A percentile compares a stretch with the other conserved stretches of the same genome.
phyloP scores from a whole-genome alignment of 164 flowering plant species.

The Platanus orientalis region DNA sequence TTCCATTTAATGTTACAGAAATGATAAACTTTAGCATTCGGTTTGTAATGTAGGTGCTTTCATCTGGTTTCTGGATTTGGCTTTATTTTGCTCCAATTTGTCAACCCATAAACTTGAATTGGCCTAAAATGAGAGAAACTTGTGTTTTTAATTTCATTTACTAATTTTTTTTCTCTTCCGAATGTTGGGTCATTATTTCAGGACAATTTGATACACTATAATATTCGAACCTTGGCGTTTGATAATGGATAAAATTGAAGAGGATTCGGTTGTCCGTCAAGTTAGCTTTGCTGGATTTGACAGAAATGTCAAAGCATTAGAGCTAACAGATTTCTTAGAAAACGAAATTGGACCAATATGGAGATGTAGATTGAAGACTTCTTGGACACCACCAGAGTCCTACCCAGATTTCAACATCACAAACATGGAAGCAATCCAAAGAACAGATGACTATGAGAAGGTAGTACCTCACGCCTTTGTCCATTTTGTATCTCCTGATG shows the following conservation, averaged over 20 bases:
- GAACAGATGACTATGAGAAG: slow-evolving; percentile 37
- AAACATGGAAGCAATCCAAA: slow-evolving; percentile 13
- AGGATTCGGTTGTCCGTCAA: slow-evolving; percentile 42
- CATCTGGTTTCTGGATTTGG: too few species aligned
- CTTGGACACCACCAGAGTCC: slow-evolving; percentile 70
- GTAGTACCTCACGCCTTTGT: slow-evolving; percentile 92
- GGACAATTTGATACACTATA: too few species aligned
- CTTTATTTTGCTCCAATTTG: too few species aligned
- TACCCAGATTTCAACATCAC: slow-evolving; percentile 47
- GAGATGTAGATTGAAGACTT: slow-evolving; percentile 80
- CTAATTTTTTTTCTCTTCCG: too few species aligned
- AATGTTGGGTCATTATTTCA: too few species aligned
- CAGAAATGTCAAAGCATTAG: slow-evolving; percentile 35
- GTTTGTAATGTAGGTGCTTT: too few species aligned
- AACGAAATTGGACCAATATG: slow-evolving; percentile 50
- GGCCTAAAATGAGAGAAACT: too few species aligned
- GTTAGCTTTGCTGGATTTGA: slow-evolving; percentile 72
- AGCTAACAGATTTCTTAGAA: slow-evolving; percentile 47
- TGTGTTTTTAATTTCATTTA: too few species aligned
- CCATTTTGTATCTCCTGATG: slow-evolving; percentile 61
- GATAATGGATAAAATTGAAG: slow-evolving; percentile 39
- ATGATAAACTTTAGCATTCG: too few species aligned
- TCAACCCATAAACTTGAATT: too few species aligned
- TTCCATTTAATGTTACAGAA: too few species aligned
- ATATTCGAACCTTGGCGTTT: too few species aligned